Evolutionary conservation across 2,329 filamentous ascomycete species (phyloP), one percentile per base, ranked within the genome.

Genomic region (Alternaria brassicae): DNA sequence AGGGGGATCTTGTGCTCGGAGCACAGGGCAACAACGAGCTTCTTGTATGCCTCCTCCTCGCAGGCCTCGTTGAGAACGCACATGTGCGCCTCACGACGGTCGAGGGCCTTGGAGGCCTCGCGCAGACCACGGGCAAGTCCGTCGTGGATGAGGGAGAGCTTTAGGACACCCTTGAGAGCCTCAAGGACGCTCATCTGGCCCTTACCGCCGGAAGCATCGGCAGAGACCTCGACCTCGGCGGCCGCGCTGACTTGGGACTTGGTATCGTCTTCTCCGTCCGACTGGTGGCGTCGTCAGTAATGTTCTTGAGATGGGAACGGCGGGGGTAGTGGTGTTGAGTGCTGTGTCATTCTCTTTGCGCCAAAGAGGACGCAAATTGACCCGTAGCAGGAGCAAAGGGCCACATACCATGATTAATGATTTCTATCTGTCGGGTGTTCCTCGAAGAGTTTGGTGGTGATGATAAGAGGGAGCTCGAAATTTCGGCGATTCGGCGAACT

Each of bases 201-300:
- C 83, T 93, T 92, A 66, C 77, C 78, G 80, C 86, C 85, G 81
- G 89, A 82, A 81, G 90, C 90, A 85, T 97, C 93, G 83, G 91
- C 93, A 80, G 90, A 90, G 81, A 97, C 93, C 85, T 98, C 94
- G 83, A 98, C 93, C 87, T 97, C 95, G 77, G 89, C 87, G 81
- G 91, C 93, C 80, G 91, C 91, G 66, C 80, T 82, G 74, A 83
- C 80, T 84, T 91, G 90, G 83, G 89, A 89, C 83, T 88, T 90
- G 84, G 89, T 93, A 91, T 98, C 94, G 91, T 98, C 94, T 97
- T 98, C 95, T 98, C 94, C 94, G 93, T 98, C 94, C 93, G 94
- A 98, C 95, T 97, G 72, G 63, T 53, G 25, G 36, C 41, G 45
- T 55, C 44, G 71, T 74, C 62, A 72, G 65, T 56, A 28, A 57